Evolutionary conservation across 2,329 filamentous ascomycete genomes (phyloP).

Genomic region (Acarospora socialis): DNA sequence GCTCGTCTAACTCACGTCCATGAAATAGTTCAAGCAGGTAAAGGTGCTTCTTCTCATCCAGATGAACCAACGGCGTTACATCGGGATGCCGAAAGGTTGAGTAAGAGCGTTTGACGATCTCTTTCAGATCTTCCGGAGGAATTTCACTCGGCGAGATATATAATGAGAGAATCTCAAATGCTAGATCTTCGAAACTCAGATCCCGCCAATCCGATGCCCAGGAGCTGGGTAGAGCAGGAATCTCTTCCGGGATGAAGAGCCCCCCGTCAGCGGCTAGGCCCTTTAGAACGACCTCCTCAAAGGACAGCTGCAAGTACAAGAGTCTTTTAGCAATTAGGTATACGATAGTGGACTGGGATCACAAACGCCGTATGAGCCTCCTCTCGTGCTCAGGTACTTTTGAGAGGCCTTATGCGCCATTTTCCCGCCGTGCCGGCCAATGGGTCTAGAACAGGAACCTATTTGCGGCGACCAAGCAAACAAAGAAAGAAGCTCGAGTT

Average conservation of each 20-base stretch:
- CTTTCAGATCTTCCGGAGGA: constrained; percentile 61
- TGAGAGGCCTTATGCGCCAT: constrained; percentile 35
- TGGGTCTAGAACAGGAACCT: too few species aligned
- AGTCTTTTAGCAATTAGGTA: background rate
- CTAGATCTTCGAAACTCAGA: constrained; percentile 66
- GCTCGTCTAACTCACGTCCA: constrained; percentile 72
- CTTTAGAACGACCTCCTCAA: constrained; percentile 83
- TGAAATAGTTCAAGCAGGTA: constrained; percentile 92
- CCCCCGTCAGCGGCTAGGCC: constrained; percentile 77
- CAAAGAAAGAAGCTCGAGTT: too few species aligned
- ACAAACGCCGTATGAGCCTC: constrained; percentile 47
- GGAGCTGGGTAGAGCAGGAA: constrained; percentile 49
- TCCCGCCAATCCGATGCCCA: constrained; percentile 62
- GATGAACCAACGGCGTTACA: constrained; percentile 63
- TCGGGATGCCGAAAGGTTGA: constrained; percentile 71
- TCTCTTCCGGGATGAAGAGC: constrained; percentile 74
- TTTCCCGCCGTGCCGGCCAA: too few species aligned
- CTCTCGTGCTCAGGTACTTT: constrained; percentile 47
- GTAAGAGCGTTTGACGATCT: constrained; percentile 74
- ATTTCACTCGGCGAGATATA: constrained; percentile 81
- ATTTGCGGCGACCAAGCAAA: too few species aligned
- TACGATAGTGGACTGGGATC: constrained; percentile 6
- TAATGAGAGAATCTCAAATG: constrained; percentile 69
- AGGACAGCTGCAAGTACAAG: constrained; percentile 49
- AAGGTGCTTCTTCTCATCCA: constrained; percentile 57